Percentiles rank a stretch among this genome's conserved stretches.
Conservation (phyloP, 2,329 filamentous ascomycete species). For the Xylariaceae sp. region DNA sequence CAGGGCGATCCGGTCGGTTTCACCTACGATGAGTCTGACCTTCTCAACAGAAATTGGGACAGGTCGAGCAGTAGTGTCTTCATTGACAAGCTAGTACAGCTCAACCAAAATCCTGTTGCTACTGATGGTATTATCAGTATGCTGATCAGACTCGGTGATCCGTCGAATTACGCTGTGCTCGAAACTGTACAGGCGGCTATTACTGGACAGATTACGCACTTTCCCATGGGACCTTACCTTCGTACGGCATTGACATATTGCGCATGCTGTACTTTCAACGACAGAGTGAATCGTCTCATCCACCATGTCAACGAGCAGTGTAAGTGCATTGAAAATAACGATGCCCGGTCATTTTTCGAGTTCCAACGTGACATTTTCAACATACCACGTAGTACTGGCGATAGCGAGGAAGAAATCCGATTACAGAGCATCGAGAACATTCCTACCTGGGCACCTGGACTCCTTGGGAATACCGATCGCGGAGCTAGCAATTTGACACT, state of each 20-base stretch:
- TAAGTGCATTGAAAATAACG: constrained; percentile 41
- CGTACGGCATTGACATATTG: constrained; percentile 55
- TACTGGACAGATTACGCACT: constrained; percentile 44
- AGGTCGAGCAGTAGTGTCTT: constrained; percentile 46
- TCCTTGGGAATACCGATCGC: constrained; percentile 46
- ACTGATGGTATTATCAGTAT: constrained; percentile 55
- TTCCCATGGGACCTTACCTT: constrained; percentile 53
- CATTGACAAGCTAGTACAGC: constrained; percentile 60
- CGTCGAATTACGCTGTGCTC: constrained; percentile 50
- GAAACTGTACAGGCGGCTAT: constrained; percentile 52
- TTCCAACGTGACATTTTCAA: constrained; percentile 38
- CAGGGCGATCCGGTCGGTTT: constrained; percentile 40
- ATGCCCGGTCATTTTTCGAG: constrained; percentile 47
- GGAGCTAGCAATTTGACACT: constrained; percentile 41
- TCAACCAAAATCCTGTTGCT: constrained; percentile 52
- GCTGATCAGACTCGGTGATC: constrained; percentile 50
- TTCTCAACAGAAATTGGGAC: constrained; percentile 43
- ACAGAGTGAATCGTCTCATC: constrained; percentile 38
- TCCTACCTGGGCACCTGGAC: constrained; percentile 48
- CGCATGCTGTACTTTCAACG: constrained; percentile 33
- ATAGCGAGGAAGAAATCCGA: constrained; percentile 26
- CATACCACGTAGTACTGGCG: constrained; percentile 27
- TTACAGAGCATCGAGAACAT: constrained; percentile 31
- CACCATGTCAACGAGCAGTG: constrained; percentile 43
- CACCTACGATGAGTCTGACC: constrained; percentile 42